Percentiles rank a stretch among this genome's conserved stretches.
phyloP scores from a whole-genome alignment of 2,329 filamentous ascomycete genomes.

The Orbilia brochopaga region DNA sequence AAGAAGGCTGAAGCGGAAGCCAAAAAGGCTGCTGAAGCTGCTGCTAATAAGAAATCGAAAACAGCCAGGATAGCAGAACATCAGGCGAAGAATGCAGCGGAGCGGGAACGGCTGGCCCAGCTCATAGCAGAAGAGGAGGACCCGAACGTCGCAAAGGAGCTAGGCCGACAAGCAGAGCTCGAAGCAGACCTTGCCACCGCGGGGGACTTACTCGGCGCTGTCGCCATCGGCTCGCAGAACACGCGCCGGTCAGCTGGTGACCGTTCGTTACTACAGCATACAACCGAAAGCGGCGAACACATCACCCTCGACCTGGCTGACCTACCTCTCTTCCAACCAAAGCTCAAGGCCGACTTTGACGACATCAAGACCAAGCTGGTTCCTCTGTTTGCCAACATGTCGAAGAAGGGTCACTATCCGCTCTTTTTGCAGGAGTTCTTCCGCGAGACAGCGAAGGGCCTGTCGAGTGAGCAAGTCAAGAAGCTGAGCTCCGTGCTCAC shows the following conservation, averaged over 20 bases:
- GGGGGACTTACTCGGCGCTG: slow-evolving; percentile 83
- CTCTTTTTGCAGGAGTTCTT: slow-evolving; percentile 89
- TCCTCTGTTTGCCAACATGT: slow-evolving; percentile 75
- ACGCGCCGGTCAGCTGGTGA: slow-evolving; percentile 72
- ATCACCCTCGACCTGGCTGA: slow-evolving; percentile 74
- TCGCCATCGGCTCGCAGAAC: slow-evolving; percentile 63
- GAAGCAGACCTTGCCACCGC: slow-evolving; percentile 88
- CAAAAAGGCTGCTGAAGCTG: slow-evolving; percentile 85
- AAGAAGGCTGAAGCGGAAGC: slow-evolving; percentile 85
- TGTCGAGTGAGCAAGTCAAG: slow-evolving; percentile 93
- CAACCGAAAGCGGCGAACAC: slow-evolving; percentile 65
- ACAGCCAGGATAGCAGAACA: slow-evolving; percentile 75
- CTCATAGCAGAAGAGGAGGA: slow-evolving; percentile 62
- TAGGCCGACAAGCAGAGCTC: slow-evolving; percentile 77
- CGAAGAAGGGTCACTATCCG: slow-evolving; percentile 87
- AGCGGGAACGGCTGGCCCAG: slow-evolving; percentile 65
- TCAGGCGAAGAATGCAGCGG: slow-evolving; percentile 64
- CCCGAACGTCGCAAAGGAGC: slow-evolving; percentile 74
- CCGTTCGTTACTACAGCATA: slow-evolving; percentile 61
- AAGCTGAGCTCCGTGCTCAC: slow-evolving; percentile 88
- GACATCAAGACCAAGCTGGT: slow-evolving; percentile 77
- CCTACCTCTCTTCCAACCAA: slow-evolving; percentile 85
- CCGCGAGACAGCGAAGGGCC: slow-evolving; percentile 83
- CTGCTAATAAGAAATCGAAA: slow-evolving; percentile 89
- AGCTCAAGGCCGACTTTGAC: slow-evolving; percentile 84